These are phyloP conservation scores for Penicillium sp. DNA, from an alignment of 2,329 filamentous ascomycete genomes.

Conservation along the genomic window DNA sequence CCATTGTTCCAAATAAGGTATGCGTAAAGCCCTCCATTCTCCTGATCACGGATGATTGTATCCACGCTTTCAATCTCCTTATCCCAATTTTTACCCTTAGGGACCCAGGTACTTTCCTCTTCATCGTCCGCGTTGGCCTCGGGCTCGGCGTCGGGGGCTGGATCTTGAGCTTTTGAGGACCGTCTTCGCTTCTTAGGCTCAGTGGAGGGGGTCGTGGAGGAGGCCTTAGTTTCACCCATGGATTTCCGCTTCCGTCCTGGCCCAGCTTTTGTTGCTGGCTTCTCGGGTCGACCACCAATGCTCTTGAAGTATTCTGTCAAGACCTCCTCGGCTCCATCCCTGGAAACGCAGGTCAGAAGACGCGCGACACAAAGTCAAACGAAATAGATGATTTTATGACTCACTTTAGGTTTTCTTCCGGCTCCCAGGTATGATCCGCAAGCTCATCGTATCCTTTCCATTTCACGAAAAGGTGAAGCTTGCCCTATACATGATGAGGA, in stretches of 20 bases:
- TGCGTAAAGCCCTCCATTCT: constrained; percentile 34
- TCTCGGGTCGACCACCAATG: constrained; percentile 44
- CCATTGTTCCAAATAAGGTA: constrained; percentile 46
- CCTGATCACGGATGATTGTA: constrained; percentile 42
- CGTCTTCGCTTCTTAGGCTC: constrained; percentile 30
- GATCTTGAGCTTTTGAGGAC: constrained; percentile 18
- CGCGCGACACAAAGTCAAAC: not conserved
- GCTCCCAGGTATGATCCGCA: constrained; percentile 47
- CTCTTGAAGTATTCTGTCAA: constrained; percentile 42
- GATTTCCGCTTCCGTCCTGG: constrained; percentile 37
- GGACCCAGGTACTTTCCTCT: constrained; percentile 35
- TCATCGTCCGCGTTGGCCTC: constrained; percentile 18
- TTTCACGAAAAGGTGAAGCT: constrained; percentile 44
- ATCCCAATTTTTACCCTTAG: constrained; percentile 45
- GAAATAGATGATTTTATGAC: constrained; percentile 6
- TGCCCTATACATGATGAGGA: constrained; percentile 28
- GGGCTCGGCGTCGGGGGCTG: constrained; percentile 16
- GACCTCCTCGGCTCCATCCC: constrained; percentile 40
- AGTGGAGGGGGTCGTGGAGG: constrained; percentile 18
- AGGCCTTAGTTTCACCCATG: constrained; percentile 28
- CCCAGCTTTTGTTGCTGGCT: constrained; percentile 19
- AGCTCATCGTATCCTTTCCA: constrained; percentile 48
- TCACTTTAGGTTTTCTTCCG: constrained; percentile 45
- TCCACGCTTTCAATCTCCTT: constrained; percentile 42
- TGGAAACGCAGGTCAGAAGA: constrained; percentile 22